phyloP scores from a whole-genome alignment of 495 filamentous ascomycete species.

The Penicillium riverlandense region DNA sequence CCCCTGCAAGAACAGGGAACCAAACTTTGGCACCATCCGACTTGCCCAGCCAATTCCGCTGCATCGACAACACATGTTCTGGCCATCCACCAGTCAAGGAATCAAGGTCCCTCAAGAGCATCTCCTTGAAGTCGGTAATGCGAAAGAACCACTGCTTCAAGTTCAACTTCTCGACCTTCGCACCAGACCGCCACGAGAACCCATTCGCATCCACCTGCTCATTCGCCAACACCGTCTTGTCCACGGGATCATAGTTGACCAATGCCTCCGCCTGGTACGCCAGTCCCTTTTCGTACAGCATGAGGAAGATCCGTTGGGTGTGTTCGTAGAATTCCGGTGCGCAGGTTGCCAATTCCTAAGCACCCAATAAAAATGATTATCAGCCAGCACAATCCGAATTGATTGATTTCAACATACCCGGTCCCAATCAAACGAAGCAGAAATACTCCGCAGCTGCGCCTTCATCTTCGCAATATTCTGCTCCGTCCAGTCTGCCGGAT shows the following conservation, averaged over 20 bases:
- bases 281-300: constrained; percentile 60
- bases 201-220: constrained; percentile 85
- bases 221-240: constrained; percentile 84
- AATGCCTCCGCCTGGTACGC: constrained; percentile 73
- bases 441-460: constrained; percentile 68
- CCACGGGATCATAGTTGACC: constrained; percentile 87
- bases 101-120: constrained; percentile 67
- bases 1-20: constrained; percentile 49
- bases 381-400: too few relatives aligned
- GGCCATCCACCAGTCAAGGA: constrained; percentile 64
- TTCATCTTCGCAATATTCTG: constrained; percentile 80
- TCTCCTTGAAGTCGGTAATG: constrained; percentile 70
- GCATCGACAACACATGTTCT: constrained; percentile 73
- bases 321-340: constrained; percentile 80
- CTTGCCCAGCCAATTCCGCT: constrained; percentile 82
- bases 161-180: constrained; percentile 70
- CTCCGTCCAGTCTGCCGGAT: constrained; percentile 72
- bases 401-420: constrained; percentile 45
- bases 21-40: constrained; percentile 64
- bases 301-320: constrained; percentile 77
- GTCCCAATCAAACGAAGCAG: constrained; percentile 75
- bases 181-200: constrained; percentile 80
- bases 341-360: constrained; percentile 76
- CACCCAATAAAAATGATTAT: neutral
- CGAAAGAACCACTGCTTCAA: constrained; percentile 88